Evolutionary conservation across 495 filamentous ascomycete species (phyloP).

Genomic region (Stereocaulon alpinum): DNA sequence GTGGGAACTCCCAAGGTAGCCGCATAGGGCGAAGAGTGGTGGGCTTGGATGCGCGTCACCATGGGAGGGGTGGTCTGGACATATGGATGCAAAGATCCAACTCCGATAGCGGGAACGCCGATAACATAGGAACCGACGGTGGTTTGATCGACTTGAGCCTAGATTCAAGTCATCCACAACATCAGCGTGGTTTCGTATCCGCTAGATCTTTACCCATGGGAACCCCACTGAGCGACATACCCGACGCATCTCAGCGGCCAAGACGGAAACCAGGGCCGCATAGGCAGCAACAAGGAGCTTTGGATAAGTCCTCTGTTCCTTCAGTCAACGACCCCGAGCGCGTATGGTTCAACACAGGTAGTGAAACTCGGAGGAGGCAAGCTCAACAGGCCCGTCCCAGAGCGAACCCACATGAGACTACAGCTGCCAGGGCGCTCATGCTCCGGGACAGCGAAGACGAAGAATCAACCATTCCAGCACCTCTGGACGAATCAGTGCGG

Average conservation of each 20-base stretch:
- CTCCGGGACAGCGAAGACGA: constrained; percentile 14
- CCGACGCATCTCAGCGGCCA: constrained; percentile 15
- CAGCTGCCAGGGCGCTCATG: background rate
- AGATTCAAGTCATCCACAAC: background rate
- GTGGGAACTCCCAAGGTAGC: constrained; percentile 8
- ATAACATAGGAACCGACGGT: background rate
- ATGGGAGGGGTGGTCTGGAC: constrained; percentile 11
- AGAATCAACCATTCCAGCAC: background rate
- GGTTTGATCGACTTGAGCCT: background rate
- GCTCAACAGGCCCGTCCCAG: background rate
- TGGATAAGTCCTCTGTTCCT: constrained; percentile 29
- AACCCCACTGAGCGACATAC: constrained; percentile 23
- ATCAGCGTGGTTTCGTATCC: constrained; percentile 15
- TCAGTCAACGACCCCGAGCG: constrained; percentile 22
- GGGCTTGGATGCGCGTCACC: background rate
- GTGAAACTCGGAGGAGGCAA: background rate
- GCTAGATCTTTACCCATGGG: constrained; percentile 19
- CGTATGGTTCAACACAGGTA: constrained; percentile 27
- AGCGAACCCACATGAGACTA: background rate
- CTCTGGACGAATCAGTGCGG: background rate
- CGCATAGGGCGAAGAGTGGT: background rate
- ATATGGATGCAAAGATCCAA: constrained; percentile 18
- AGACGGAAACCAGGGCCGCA: constrained; percentile 2
- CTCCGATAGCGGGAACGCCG: background rate
- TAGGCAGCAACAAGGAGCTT: constrained; percentile 14